Conservation (phyloP, 495 filamentous ascomycete genomes). For the Glonium stellatum region DNA sequence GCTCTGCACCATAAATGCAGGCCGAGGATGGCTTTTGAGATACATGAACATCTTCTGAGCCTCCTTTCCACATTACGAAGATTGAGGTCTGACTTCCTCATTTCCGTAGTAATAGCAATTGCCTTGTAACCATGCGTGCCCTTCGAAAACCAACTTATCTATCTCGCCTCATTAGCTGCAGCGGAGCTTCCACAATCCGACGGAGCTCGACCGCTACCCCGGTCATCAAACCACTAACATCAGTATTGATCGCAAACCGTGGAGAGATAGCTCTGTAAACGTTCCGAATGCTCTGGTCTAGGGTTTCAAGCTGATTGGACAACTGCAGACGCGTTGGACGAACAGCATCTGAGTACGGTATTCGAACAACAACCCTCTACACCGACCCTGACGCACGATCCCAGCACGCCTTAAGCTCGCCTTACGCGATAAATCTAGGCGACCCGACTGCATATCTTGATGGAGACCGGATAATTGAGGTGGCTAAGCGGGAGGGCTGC, state of each 20-base stretch:
- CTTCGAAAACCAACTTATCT: slow-evolving; percentile 19
- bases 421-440: slow-evolving; percentile 75
- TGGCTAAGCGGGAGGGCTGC: slow-evolving; percentile 78
- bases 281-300: neutral
- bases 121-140: slow-evolving; percentile 15
- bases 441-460: slow-evolving; percentile 81
- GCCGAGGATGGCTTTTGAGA: neutral
- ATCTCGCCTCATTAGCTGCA: slow-evolving; percentile 17
- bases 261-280: slow-evolving; percentile 87
- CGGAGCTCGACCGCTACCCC: slow-evolving; percentile 16
- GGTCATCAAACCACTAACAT: slow-evolving; percentile 54
- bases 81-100: neutral
- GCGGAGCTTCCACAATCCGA: slow-evolving; percentile 10
- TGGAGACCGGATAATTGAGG: slow-evolving; percentile 80
- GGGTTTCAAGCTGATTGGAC: neutral
- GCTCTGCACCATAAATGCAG: neutral
- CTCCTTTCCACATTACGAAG: neutral
- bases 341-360: slow-evolving; percentile 81
- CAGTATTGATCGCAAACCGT: slow-evolving; percentile 90
- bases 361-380: slow-evolving; percentile 89
- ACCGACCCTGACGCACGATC: slow-evolving; percentile 82
- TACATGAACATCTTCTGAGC: neutral
- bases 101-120: neutral
- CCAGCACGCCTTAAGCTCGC: slow-evolving; percentile 81
- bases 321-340: slow-evolving; percentile 63